Evolutionary conservation across 768 basidiomycete genomes (phyloP).

Genomic region (Suillus placidus): DNA sequence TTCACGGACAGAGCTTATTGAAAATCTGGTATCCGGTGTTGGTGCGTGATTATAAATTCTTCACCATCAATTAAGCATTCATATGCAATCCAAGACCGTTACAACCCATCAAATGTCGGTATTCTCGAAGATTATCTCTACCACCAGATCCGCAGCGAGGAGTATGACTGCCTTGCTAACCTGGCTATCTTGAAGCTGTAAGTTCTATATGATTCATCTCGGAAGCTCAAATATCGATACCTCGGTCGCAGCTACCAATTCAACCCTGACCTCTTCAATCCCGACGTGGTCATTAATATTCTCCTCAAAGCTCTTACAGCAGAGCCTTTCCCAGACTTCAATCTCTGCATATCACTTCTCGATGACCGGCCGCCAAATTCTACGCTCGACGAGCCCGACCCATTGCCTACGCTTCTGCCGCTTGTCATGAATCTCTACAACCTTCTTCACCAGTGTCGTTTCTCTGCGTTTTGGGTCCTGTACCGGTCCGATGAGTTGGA

Average conservation of each 20-base stretch:
- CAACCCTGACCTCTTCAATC: slow-evolving; percentile 90
- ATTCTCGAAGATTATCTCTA: slow-evolving; percentile 97
- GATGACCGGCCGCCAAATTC: slow-evolving; percentile 64
- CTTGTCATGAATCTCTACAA: slow-evolving; percentile 66
- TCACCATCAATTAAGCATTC: slow-evolving; percentile 1
- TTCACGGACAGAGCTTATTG: slow-evolving; percentile 84
- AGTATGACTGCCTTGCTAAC: slow-evolving; percentile 95
- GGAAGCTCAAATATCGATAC: not conserved
- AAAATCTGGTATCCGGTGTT: slow-evolving; percentile 88
- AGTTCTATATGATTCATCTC: slow-evolving; percentile 23
- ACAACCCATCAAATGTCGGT: slow-evolving; percentile 92
- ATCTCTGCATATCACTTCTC: slow-evolving; percentile 90
- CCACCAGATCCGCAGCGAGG: slow-evolving; percentile 87
- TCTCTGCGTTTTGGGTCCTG: slow-evolving; percentile 82
- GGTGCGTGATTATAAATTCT: slow-evolving; percentile 51
- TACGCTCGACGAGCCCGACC: slow-evolving; percentile 79
- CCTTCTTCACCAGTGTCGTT: slow-evolving; percentile 81
- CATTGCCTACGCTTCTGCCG: slow-evolving; percentile 71
- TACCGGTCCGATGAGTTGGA: slow-evolving; percentile 75
- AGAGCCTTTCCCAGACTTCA: slow-evolving; percentile 89
- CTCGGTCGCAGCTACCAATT: slow-evolving; percentile 79
- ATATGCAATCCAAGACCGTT: slow-evolving; percentile 67
- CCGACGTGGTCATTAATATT: slow-evolving; percentile 92
- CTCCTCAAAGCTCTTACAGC: slow-evolving; percentile 89
- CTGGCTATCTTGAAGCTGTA: slow-evolving; percentile 93